Conservation (phyloP, 78 protist genomes). For the Chrysochromulina tobinii region DNA sequence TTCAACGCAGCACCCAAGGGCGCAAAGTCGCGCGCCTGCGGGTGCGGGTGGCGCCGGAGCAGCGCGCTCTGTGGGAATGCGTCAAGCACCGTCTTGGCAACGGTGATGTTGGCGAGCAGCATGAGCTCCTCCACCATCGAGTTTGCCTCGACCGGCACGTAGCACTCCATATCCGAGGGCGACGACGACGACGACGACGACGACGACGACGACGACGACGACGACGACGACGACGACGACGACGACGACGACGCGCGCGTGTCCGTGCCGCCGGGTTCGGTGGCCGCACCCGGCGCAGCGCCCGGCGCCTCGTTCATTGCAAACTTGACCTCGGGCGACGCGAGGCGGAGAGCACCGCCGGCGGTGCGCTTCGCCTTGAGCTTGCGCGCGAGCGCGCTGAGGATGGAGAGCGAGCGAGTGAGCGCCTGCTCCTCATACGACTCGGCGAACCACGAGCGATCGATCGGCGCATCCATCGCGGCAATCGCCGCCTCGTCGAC, state of each 20-base stretch:
- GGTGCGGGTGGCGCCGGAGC: conserved; percentile 50
- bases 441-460: too few relatives aligned
- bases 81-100: conserved; percentile 54
- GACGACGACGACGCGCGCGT: too few relatives aligned
- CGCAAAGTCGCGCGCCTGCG: not conserved
- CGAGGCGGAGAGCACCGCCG: conserved; percentile 63
- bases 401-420: not conserved
- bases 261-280: too few relatives aligned
- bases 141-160: conserved; percentile 16
- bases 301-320: too few relatives aligned
- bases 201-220: not conserved
- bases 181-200: too few relatives aligned
- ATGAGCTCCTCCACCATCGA: conserved; percentile 88
- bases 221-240: not conserved
- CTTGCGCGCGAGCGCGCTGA: conserved; percentile 54
- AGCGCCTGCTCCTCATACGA: not conserved
- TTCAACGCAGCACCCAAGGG: not conserved
- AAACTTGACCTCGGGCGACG: not conserved
- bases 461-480: too few relatives aligned
- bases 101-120: conserved; percentile 93
- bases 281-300: too few relatives aligned
- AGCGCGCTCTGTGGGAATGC: not conserved
- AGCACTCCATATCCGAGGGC: not conserved
- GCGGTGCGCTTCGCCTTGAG: conserved; percentile 63
- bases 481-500: too few relatives aligned